Base-by-base conservation (phyloP, 106 monocot species). In the Apostasia ramifera region DNA sequence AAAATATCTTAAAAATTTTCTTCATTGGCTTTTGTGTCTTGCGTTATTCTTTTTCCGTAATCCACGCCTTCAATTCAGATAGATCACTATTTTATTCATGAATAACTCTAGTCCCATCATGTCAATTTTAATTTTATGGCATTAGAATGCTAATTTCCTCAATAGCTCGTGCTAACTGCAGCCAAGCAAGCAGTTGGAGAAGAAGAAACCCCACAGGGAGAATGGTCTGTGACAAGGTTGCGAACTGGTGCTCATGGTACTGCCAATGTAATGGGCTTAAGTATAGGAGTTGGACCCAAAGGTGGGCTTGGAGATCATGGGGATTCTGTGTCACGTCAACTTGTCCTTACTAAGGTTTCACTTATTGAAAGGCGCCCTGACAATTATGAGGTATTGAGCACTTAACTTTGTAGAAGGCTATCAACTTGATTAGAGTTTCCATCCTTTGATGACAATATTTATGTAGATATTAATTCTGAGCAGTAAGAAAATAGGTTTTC, bases 131-230 rank as follows among this genome's bases (percentile, higher is more conserved):
- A 9, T 14, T 67, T 41, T 39, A 5, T 54, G 14, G n/a, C n/a
- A 48, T 6, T 40, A 49, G 51, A 60, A 40, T 68, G 57, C 72
- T 80, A 67, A 84, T 66, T 73, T 80, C 81, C 69, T 82, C 81
- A 57, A 69, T 74, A 70, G 72, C 67, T 77, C 50, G 55, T 63
- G 42, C 65, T 74, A 42, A 70, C 70, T 86, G 71, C 98, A 98
- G 98, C 89, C 12, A 93, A 80, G 71, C 87, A 98, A 70, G 98
- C 98, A 50, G 93, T 98, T 81, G 98, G 98, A 63, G 93, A 85
- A 46, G 85, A 90, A 52, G 92, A 98, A 76, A 90, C 92, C 9
- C 98, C 93, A 39, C 85, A 80, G 80, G 93, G 93, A 42, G 87
- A 76, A 70, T 98, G 98, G 98, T 90, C 83, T 38, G 93, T 98